Evolutionary conservation across 768 basidiomycete genomes (phyloP), one percentile per base, ranked within the genome.

Genomic region (Mycena galopus): DNA sequence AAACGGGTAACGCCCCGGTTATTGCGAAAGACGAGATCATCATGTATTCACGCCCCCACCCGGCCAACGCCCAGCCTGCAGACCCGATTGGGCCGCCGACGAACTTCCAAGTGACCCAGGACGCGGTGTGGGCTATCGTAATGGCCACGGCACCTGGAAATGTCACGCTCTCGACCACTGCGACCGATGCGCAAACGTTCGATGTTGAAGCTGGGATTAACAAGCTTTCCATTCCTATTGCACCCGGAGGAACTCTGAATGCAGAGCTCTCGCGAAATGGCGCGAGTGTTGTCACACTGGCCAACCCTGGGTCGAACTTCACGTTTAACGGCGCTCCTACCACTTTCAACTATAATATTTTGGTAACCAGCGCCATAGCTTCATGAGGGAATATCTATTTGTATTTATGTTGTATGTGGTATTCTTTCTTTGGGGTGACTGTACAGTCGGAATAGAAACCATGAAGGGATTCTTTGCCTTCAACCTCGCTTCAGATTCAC

Each of bases 41-140:
- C 73, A 87, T 94, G 82, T 94, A 91, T 91, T 86, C 90, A n/a
- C 85, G 94, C 23, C 88, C 92, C 7, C 92, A 92, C 75, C 85
- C 92, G 16, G 84, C 85, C 27, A 75, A 82, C 17, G 92, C 92
- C 2, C 79, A 79, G n/a, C 85, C 90, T 17, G 78, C 86, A 3
- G 91, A 93, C 77, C 79, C 86, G 2, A 84, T 92, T 35, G 86
- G 86, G 10, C 86, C 78, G 35, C 93, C 93, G 2, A 81, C 79
- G 12, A 91, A 90, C 76, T 89, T 85, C 71, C 82, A 92, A 72
- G 79, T 91, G 75, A 90, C 89, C 8, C 78, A 88, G 70, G 93
- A 95, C 79, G 84, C 82, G 25, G 81, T 93, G 27, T 95, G 93
- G 92, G 93, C 84, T 8, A 84, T 93, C n/a, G 87, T 92, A 7